Evolutionary conservation across 345 rosid species (phyloP).

Genomic region (Geranium brycei): DNA sequence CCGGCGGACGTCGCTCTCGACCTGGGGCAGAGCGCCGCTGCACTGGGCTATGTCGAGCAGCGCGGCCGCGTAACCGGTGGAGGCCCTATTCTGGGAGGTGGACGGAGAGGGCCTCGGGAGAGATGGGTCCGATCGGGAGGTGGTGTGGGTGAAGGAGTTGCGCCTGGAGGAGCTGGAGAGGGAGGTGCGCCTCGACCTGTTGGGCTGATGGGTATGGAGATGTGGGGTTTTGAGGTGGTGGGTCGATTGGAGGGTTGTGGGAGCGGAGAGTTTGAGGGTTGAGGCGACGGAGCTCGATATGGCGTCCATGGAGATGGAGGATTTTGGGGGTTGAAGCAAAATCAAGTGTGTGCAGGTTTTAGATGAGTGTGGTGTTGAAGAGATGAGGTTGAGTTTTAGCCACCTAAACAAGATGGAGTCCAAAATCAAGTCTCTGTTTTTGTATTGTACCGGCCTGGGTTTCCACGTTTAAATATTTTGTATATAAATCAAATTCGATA

Average conservation of each 20-base stretch:
- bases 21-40: constrained; percentile 31
- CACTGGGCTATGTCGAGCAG: constrained; percentile 44
- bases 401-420: too few species aligned
- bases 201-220: constrained; percentile 1
- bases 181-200: constrained; percentile 6
- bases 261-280: not conserved
- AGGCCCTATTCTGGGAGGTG: constrained; percentile 30
- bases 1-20: constrained; percentile 34
- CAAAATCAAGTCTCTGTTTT: too few species aligned
- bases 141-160: constrained; percentile 13
- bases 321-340: too few species aligned
- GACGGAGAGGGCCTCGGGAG: constrained; percentile 13
- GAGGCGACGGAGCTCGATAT: constrained; percentile 42
- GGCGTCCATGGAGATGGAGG: constrained; percentile 34
- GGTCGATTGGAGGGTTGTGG: too few species aligned
- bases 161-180: constrained; percentile 9
- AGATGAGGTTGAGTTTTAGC: too few species aligned
- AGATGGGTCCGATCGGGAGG: constrained; percentile 5
- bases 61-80: constrained; percentile 65
- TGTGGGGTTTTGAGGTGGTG: constrained; percentile 22
- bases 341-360: too few species aligned
- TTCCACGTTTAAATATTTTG: too few species aligned
- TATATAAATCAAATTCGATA: too few species aligned
- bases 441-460: too few species aligned
- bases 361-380: too few species aligned